phyloP scores from a whole-genome alignment of 352 stramenopile species.

The Blastocystis sp. region DNA sequence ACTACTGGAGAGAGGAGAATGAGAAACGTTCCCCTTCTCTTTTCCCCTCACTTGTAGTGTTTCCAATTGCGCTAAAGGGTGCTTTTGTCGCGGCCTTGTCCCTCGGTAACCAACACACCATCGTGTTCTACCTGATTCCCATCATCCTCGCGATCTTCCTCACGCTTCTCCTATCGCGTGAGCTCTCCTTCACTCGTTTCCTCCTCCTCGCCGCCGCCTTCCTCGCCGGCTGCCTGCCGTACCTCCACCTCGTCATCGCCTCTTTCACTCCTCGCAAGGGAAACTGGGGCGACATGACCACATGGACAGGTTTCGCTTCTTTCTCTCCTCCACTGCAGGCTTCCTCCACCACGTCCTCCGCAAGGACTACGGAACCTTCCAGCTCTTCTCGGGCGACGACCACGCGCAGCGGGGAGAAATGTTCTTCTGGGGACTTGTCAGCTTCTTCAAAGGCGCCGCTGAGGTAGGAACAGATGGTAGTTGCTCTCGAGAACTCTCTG shows the following conservation, averaged over 20 bases:
- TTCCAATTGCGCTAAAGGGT: not conserved
- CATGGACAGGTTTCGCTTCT: not conserved
- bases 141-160: constrained; percentile 38
- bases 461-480: not conserved
- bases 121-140: constrained; percentile 45
- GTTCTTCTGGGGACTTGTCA: constrained; percentile 9
- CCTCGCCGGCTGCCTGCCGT: not conserved
- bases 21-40: not conserved
- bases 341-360: constrained; percentile 37
- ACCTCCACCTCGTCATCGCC: constrained; percentile 16
- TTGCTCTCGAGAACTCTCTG: not conserved
- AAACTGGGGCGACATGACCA: constrained; percentile 19
- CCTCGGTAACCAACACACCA: constrained; percentile 53
- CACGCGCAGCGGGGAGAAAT: not conserved
- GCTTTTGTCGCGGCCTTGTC: constrained; percentile 18
- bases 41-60: constrained; percentile 10
- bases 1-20: constrained; percentile 38
- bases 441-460: not conserved
- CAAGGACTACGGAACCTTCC: constrained; percentile 52
- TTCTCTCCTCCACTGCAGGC: not conserved
- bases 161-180: not conserved
- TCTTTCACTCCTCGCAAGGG: constrained; percentile 12
- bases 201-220: not conserved
- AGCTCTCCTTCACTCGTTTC: not conserved
- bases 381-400: constrained; percentile 34